These are phyloP conservation scores for Gracilaria domingensis DNA, from an alignment of 23 red algal species.

Conservation along the genomic window DNA sequence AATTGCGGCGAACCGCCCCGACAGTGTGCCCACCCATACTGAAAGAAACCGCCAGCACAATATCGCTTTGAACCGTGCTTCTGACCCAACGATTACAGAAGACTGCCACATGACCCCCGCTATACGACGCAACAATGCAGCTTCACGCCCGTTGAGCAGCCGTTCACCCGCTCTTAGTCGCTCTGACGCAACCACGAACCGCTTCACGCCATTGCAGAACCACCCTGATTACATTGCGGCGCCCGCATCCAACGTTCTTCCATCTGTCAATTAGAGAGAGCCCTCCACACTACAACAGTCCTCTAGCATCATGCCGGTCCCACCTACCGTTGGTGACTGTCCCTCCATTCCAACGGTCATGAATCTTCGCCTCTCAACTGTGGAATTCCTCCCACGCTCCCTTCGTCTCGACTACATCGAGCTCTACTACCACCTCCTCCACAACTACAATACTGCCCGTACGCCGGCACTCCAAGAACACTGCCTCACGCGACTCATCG, in stretches of 20 bases:
- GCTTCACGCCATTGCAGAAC: background rate
- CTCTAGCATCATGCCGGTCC: background rate
- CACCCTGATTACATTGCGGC: background rate
- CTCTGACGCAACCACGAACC: background rate
- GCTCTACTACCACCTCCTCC: background rate
- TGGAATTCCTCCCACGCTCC: background rate
- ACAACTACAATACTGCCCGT: background rate
- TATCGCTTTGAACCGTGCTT: too few relatives aligned
- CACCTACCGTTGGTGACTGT: slow-evolving; percentile 9
- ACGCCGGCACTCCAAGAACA: background rate
- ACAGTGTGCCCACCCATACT: too few relatives aligned
- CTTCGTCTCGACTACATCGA: background rate
- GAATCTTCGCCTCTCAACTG: background rate
- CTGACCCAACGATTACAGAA: too few relatives aligned
- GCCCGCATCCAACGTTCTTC: background rate
- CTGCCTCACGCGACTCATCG: background rate
- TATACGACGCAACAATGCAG: too few relatives aligned
- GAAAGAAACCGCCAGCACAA: too few relatives aligned
- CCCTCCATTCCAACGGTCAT: background rate
- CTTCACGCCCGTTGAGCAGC: too few relatives aligned
- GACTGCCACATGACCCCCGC: too few relatives aligned
- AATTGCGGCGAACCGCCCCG: too few relatives aligned
- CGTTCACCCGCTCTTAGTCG: too few relatives aligned
- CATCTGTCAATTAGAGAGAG: background rate
- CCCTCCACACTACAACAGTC: background rate